Percentiles rank a stretch among this genome's conserved stretches.
Conservation (phyloP, 2,329 filamentous ascomycete genomes). For the Penicillium sp. region DNA sequence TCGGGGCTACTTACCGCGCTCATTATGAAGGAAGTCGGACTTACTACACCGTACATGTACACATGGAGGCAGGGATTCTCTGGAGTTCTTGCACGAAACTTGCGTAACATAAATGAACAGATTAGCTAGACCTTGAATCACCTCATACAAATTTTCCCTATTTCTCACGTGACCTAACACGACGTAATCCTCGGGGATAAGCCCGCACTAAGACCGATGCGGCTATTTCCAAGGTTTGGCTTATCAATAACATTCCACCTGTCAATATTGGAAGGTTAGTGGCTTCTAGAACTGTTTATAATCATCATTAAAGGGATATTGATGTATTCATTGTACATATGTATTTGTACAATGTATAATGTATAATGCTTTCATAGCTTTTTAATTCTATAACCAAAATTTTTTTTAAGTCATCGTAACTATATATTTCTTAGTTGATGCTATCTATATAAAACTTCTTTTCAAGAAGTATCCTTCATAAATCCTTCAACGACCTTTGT, state of each 20-base stretch:
- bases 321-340: too few relatives aligned
- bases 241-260: neutral
- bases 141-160: neutral
- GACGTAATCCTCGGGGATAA: constrained; percentile 10
- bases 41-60: neutral
- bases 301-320: neutral
- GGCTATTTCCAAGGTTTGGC: neutral
- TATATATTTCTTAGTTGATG: neutral
- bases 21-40: neutral
- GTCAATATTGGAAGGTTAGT: neutral
- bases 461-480: neutral
- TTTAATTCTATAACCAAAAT: neutral
- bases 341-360: neutral
- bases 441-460: neutral
- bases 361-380: neutral
- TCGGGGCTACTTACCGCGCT: neutral
- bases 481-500: constrained; percentile 6
- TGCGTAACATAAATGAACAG: neutral
- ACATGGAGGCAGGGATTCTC: neutral
- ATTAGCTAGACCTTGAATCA: neutral
- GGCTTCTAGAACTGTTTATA: neutral
- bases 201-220: constrained; percentile 1
- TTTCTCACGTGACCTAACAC: neutral
- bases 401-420: too few relatives aligned
- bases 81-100: neutral